These are phyloP conservation scores for Aureobasidium uvarum DNA, from an alignment of 2,329 filamentous ascomycete genomes.

Conservation along the genomic window DNA sequence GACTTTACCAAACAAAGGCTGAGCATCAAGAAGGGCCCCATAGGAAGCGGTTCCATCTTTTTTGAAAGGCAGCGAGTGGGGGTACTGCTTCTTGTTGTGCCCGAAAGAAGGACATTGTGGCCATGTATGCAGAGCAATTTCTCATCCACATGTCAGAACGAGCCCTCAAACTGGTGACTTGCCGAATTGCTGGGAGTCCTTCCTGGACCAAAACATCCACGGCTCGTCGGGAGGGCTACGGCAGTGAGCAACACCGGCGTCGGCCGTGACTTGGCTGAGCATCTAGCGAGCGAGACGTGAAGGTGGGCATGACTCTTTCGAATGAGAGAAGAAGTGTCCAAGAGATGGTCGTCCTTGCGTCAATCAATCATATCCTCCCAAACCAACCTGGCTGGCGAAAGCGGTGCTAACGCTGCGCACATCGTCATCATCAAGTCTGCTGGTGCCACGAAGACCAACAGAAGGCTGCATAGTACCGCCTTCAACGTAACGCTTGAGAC, in stretches of 20 bases:
- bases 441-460: conserved; percentile 47
- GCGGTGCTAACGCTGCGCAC: conserved; percentile 94
- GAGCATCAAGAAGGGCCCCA: background rate
- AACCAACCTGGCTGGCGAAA: conserved; percentile 82
- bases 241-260: conserved; percentile 4
- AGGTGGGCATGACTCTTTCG: conserved; percentile 15
- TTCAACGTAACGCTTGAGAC: conserved; percentile 92
- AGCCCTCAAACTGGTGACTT: background rate
- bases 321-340: conserved; percentile 14
- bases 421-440: conserved; percentile 77
- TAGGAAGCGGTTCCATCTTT: background rate
- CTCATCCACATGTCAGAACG: conserved; percentile 6
- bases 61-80: conserved; percentile 5
- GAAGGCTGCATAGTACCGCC: conserved; percentile 43
- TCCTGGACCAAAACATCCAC: background rate
- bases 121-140: background rate
- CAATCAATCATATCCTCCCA: conserved; percentile 38
- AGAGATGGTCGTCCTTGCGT: background rate
- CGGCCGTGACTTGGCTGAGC: conserved; percentile 1
- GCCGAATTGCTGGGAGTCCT: background rate
- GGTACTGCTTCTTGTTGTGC: conserved; percentile 4
- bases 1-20: background rate
- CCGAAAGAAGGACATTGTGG: background rate
- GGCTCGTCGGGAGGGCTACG: background rate
- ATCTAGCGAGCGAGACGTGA: conserved; percentile 13